Base-by-base conservation (phyloP, 495 filamentous ascomycete genomes). In the Gamarada debralockiae region DNA sequence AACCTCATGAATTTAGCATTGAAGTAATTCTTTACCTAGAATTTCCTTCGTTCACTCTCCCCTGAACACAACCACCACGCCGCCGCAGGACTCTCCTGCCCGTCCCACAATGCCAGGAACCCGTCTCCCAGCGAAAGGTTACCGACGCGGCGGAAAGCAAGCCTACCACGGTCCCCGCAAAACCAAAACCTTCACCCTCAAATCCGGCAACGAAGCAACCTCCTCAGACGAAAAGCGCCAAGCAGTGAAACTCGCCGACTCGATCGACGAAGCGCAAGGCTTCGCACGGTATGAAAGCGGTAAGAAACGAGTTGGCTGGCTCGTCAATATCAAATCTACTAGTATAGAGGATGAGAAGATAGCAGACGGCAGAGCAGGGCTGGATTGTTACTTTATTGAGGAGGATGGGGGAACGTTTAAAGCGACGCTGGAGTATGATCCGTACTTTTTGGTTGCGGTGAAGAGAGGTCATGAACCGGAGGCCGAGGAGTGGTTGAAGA, bases 331-430 rank as follows among this genome's bases (percentile, higher is more conserved):
- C 75, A 90, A 96, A 64, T 82, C 89, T 36, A 97, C 93, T 0
- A 82, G 80, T 17, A 75, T 97, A 31, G 86, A 95, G 64, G 92
- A 97, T 67, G 76, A 89, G 18, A 89, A 90, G 53, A 73, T 89
- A 4, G 82, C 83, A 10, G 54, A 58, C 3, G 60, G 60, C 3
- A 80, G 90, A 55, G 90, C 93, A 2, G 93, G 86, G 6, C 84
- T 99, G 48, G 95, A 99, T 69, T 97, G 86, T 70, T 99, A 96
- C 70, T 97, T 99, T 70, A 82, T 99, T 43, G 90, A 93, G 63
- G 90, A 97, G 49, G 88, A 92, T 62, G 92, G 92, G 10, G 80
- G 80, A 20, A 96, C 88, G 21, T 99, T 97, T 78, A 97, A 97
- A 68, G 92, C 93, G 36, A 97, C 92, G 17, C 73, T 97, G 53